phyloP scores from a whole-genome alignment of 495 filamentous ascomycete genomes.

The Daldinia vernicosa region DNA sequence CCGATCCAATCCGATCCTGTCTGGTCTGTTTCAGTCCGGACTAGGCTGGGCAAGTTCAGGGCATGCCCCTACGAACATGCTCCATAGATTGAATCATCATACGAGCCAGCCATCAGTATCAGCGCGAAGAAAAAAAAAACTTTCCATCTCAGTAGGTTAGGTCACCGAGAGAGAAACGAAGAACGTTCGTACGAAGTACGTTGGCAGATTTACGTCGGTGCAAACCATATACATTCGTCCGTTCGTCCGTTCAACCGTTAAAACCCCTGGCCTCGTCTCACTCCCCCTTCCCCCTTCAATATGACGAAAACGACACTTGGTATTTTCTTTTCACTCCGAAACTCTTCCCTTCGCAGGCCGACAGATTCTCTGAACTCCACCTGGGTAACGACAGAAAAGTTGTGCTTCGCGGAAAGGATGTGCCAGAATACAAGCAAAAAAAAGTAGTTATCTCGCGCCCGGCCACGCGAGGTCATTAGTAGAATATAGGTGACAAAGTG shows the following conservation, averaged over 20 bases:
- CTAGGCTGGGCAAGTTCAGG: not conserved
- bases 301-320: constrained; percentile 25
- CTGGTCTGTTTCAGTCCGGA: constrained; percentile 6
- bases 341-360: constrained; percentile 37
- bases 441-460: constrained; percentile 17
- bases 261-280: not conserved
- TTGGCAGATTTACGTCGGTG: constrained; percentile 12
- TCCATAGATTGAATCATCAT: not conserved
- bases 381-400: constrained; percentile 42
- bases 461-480: constrained; percentile 46
- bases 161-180: not conserved
- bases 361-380: constrained; percentile 42
- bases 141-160: not conserved
- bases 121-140: constrained; percentile 6
- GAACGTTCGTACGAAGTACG: constrained; percentile 1
- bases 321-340: constrained; percentile 32
- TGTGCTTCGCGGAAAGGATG: constrained; percentile 37
- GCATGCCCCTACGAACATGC: constrained; percentile 23
- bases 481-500: constrained; percentile 21
- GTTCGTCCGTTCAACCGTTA: constrained; percentile 7
- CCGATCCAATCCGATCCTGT: constrained; percentile 26
- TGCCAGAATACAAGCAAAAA: constrained; percentile 43
- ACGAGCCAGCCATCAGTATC: not conserved
- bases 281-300: constrained; percentile 4
- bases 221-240: constrained; percentile 7